These are phyloP conservation scores for Ceriops zippeliana DNA, from an alignment of 345 rosid species.

Conservation along the genomic window DNA sequence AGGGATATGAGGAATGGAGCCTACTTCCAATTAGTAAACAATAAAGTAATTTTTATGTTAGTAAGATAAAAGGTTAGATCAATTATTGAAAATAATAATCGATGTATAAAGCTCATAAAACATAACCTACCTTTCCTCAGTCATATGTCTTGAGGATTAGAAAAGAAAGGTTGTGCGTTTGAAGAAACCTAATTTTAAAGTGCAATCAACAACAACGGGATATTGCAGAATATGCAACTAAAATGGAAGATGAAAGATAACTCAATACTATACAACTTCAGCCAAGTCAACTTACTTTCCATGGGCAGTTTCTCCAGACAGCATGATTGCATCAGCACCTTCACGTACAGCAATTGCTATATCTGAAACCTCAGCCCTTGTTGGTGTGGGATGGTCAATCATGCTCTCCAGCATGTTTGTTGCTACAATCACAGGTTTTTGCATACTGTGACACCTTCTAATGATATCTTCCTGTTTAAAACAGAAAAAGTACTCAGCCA, in stretches of 20 bases:
- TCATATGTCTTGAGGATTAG: too few relatives aligned
- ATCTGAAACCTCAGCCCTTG: conserved; percentile 98
- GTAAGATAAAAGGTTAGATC: too few relatives aligned
- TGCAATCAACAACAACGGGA: too few relatives aligned
- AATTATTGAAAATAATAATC: too few relatives aligned
- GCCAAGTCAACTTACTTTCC: conserved; percentile 63
- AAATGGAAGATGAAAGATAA: neutral
- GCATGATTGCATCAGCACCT: conserved; percentile 97
- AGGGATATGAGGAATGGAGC: too few relatives aligned
- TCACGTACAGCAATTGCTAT: conserved; percentile 94
- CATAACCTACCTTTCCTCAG: too few relatives aligned
- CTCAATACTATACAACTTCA: neutral
- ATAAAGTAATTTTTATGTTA: too few relatives aligned
- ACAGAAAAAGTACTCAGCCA: conserved; percentile 3
- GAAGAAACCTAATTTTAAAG: too few relatives aligned
- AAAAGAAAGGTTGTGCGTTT: too few relatives aligned
- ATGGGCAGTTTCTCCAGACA: conserved; percentile 98
- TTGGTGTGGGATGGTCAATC: conserved; percentile 96
- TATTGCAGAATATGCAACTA: neutral
- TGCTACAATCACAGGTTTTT: conserved; percentile 91
- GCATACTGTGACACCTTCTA: conserved; percentile 79
- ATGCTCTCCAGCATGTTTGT: conserved; percentile 98
- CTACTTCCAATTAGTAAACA: too few relatives aligned
- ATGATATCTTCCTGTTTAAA: conserved; percentile 77
- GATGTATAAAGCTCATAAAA: too few relatives aligned